Percentiles rank a stretch among this genome's conserved stretches.
Conservation (phyloP, 2,329 filamentous ascomycete species). For the Lizonia empirigonia region DNA sequence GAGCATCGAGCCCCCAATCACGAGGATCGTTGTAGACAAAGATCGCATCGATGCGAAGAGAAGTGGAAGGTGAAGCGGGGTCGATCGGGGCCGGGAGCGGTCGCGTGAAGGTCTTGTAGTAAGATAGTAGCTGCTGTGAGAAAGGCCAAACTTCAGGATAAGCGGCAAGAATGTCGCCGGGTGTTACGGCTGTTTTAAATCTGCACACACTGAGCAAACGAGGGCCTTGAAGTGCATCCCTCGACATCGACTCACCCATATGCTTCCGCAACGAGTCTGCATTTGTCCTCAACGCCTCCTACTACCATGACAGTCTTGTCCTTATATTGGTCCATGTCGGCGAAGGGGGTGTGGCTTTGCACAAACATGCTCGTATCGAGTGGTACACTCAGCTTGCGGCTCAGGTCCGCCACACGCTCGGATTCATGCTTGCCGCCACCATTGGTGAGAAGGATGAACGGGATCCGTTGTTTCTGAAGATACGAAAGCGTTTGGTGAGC, state of each 20-base stretch:
- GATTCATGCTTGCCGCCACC: conserved; percentile 85
- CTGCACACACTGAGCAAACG: conserved; percentile 20
- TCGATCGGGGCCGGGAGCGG: conserved; percentile 62
- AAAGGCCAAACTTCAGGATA: conserved; percentile 85
- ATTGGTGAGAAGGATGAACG: conserved; percentile 95
- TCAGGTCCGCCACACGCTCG: conserved; percentile 73
- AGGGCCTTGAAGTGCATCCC: background rate
- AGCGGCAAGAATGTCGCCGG: conserved; percentile 78
- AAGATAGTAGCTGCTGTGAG: conserved; percentile 66
- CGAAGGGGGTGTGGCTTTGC: conserved; percentile 90
- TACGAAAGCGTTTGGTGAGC: conserved; percentile 74
- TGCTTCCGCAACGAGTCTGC: conserved; percentile 73
- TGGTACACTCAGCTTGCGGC: conserved; percentile 66
- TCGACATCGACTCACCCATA: conserved; percentile 34
- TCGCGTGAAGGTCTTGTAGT: conserved; percentile 64
- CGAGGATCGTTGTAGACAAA: conserved; percentile 95
- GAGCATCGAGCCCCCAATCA: conserved; percentile 91
- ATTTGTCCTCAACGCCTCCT: conserved; percentile 59
- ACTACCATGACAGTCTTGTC: conserved; percentile 58
- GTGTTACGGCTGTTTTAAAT: conserved; percentile 75
- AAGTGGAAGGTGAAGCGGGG: conserved; percentile 53
- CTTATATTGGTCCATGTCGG: conserved; percentile 65
- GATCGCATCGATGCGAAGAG: conserved; percentile 83
- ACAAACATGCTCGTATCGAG: conserved; percentile 75
- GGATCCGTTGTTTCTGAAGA: conserved; percentile 76